A percentile compares a stretch with the other conserved stretches of the same genome.
Conservation (phyloP, 345 rosid species). For the Dovyalis caffra region DNA sequence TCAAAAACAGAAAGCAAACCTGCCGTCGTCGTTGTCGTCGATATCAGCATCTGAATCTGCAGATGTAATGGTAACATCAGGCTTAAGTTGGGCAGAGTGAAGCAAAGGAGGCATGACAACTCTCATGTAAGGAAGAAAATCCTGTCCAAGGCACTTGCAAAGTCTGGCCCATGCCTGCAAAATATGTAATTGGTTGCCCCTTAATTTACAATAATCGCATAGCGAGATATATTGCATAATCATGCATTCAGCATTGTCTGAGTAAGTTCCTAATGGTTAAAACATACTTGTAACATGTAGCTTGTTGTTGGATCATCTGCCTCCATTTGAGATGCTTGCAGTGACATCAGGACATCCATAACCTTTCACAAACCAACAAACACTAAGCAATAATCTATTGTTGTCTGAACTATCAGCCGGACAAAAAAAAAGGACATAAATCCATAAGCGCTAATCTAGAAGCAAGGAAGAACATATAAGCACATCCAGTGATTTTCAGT, state of each 20-base stretch:
- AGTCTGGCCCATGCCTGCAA: slow-evolving; percentile 97
- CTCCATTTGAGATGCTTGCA: slow-evolving; percentile 95
- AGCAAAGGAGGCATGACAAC: slow-evolving; percentile 98
- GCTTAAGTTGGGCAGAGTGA: slow-evolving; percentile 94
- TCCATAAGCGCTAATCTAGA: background rate
- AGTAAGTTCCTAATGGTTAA: background rate
- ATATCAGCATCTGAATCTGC: slow-evolving; percentile 93
- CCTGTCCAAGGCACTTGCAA: slow-evolving; percentile 96
- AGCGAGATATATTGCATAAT: background rate
- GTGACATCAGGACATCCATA: slow-evolving; percentile 94
- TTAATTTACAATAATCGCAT: background rate
- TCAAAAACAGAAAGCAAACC: slow-evolving; percentile 43
- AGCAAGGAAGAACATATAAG: background rate
- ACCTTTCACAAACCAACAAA: slow-evolving; percentile 47
- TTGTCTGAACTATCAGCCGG: background rate
- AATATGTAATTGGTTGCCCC: background rate
- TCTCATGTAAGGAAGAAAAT: slow-evolving; percentile 93
- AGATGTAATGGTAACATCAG: slow-evolving; percentile 93
- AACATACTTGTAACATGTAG: slow-evolving; percentile 87
- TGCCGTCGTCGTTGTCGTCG: slow-evolving; percentile 89
- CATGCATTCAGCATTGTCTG: background rate
- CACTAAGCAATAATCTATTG: too few species aligned
- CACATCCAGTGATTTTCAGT: background rate
- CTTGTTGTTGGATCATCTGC: slow-evolving; percentile 97
- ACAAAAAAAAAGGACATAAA: background rate